Percentiles rank a stretch among this genome's conserved stretches.
Conservation (phyloP, 2,329 filamentous ascomycete species). For the Arthrobotrys entomopaga region DNA sequence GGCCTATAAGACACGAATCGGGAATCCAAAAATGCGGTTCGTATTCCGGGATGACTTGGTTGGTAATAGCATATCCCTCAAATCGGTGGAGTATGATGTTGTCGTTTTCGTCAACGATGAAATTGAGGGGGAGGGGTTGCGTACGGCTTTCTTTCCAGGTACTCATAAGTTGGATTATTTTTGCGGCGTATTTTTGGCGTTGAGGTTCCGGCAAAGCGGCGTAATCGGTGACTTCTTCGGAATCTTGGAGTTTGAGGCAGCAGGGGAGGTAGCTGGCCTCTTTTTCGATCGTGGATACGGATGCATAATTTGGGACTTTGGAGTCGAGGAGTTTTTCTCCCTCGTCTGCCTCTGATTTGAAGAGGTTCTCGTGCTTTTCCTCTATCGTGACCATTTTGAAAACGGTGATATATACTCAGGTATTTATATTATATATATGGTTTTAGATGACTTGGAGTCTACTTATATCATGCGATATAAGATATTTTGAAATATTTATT, state of each 20-base stretch:
- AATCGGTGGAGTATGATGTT: not conserved
- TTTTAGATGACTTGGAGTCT: too few relatives aligned
- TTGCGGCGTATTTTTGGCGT: not conserved
- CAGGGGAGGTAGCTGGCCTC: constrained; percentile 13
- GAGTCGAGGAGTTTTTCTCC: too few relatives aligned
- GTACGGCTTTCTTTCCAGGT: not conserved
- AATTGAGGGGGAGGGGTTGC: constrained; percentile 8
- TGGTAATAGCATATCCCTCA: not conserved
- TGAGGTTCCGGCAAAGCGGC: not conserved
- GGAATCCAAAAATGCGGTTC: constrained; percentile 44
- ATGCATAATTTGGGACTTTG: too few relatives aligned
- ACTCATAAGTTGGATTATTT: constrained; percentile 18
- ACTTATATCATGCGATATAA: too few relatives aligned
- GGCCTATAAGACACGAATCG: constrained; percentile 19
- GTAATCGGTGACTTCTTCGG: not conserved
- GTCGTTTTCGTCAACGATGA: constrained; percentile 3
- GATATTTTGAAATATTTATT: too few relatives aligned
- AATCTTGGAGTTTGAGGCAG: constrained; percentile 6
- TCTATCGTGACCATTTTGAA: too few relatives aligned
- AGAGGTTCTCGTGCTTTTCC: too few relatives aligned
- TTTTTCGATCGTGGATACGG: too few relatives aligned
- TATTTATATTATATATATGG: too few relatives aligned
- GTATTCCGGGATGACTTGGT: constrained; percentile 9
- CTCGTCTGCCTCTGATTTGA: too few relatives aligned
- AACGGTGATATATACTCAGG: too few relatives aligned